phyloP scores from a whole-genome alignment of 495 filamentous ascomycete species.

The Hyaloscypha variabilis region DNA sequence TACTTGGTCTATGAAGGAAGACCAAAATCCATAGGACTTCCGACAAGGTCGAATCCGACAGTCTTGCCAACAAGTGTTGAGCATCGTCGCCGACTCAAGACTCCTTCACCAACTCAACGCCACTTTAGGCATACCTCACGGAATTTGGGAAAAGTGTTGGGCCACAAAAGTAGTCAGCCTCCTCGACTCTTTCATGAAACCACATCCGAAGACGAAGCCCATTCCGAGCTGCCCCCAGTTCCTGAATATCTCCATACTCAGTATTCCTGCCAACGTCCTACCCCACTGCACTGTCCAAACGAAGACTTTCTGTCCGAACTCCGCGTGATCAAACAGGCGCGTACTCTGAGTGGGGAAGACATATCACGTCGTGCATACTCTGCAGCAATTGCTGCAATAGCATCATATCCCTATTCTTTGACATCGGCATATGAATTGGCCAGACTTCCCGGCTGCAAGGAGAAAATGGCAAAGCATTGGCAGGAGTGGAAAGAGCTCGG shows the following conservation, averaged over 20 bases:
- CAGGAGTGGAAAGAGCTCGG: conserved; percentile 69
- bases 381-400: conserved; percentile 78
- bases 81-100: conserved; percentile 32
- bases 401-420: conserved; percentile 76
- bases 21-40: conserved; percentile 1
- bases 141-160: conserved; percentile 18
- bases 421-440: conserved; percentile 61
- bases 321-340: conserved; percentile 70
- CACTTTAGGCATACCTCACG: background rate
- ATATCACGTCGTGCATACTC: conserved; percentile 87
- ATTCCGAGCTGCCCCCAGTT: conserved; percentile 55
- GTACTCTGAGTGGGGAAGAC: conserved; percentile 70
- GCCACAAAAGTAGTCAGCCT: background rate
- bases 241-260: conserved; percentile 73
- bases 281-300: conserved; percentile 73
- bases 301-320: conserved; percentile 74
- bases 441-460: conserved; percentile 77
- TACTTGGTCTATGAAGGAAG: conserved; percentile 70
- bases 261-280: conserved; percentile 82
- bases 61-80: conserved; percentile 34
- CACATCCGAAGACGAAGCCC: conserved; percentile 66
- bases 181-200: conserved; percentile 59
- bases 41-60: conserved; percentile 18
- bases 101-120: conserved; percentile 3
- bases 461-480: conserved; percentile 79